Base-by-base conservation (phyloP, 331 rosid genomes). In the Malus hybrid region DNA sequence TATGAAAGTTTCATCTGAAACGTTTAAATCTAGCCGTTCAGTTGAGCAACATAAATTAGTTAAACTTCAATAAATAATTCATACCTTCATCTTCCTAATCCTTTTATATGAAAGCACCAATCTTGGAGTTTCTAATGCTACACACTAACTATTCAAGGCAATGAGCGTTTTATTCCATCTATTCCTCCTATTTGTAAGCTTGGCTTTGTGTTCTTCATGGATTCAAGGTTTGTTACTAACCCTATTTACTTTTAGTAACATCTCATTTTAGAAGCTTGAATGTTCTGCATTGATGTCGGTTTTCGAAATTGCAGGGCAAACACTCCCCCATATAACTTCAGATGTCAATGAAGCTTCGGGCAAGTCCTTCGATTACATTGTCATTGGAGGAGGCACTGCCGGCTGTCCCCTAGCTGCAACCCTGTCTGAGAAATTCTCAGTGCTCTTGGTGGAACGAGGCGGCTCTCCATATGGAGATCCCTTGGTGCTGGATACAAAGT, bases 341-440 rank as follows among this genome's bases (percentile, higher is more conserved):
- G 79, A 89, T 84, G 90, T 77, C 28, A 22, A 80, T 39, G 90
- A 89, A 84, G 78, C 88, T 28, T 81, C 93, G 12, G 90, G 97
- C 5, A 88, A 84, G 60, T 80, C 78, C 55, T 89, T 88, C 52
- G 88, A 91, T 81, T 91, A 89, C 82, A 84, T 89, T n/a, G 55
- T 89, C 74, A 88, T 91, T 65, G 97, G 93, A 29, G 95, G 95
- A 87, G 97, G 94, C 52, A 89, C 91, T 19, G 57, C 89, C 0
- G 97, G 91, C 5, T 91, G 97, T 68, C 82, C 93, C 22, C 70
- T 91, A 55, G 97, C 95, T 24, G 91, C 91, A 55, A 91, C 97
- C 4, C 66, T 87, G 52, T 87, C 95, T 2, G 83, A 89, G 77
- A 87, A 78, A n/a, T 91, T 86, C 74, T 87, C 87, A 0, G 97